Percentiles rank a stretch among this genome's conserved stretches.
Conservation (phyloP, 176 grass and related monocot species). For the bread wheat (Triticum aestivum) region DNA sequence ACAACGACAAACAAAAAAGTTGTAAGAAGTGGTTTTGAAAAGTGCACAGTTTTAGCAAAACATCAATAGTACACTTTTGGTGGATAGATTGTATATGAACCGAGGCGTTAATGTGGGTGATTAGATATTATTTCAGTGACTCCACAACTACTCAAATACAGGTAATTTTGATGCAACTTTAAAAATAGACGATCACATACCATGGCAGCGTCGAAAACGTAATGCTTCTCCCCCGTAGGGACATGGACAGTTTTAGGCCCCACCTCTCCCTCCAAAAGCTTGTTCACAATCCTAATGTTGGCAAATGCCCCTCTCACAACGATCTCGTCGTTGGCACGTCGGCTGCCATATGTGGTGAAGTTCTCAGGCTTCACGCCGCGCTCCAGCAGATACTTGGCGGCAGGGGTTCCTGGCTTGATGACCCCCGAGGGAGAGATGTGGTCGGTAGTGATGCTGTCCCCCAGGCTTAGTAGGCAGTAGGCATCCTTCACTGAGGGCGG, state of each 20-base stretch:
- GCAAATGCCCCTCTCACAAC: conserved; percentile 91
- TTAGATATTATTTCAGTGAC: not conserved
- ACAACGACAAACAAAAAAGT: not conserved
- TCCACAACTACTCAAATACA: not conserved
- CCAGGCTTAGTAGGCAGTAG: conserved; percentile 76
- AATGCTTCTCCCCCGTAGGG: conserved; percentile 74
- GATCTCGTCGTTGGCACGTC: conserved; percentile 78
- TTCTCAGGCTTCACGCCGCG: conserved; percentile 63
- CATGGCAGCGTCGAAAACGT: conserved; percentile 78
- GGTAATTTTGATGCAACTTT: not conserved
- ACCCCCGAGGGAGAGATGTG: conserved; percentile 87
- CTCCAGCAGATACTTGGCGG: conserved; percentile 79
- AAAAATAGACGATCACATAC: conserved; percentile 34
- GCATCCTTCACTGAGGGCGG: conserved; percentile 64
- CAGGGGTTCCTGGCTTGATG: conserved; percentile 76
- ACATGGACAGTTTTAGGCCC: conserved; percentile 80
- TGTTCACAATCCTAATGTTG: conserved; percentile 87
- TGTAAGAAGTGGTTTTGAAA: not conserved
- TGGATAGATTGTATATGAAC: not conserved
- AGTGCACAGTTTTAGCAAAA: not conserved
- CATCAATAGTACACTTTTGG: not conserved
- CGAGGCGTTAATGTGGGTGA: not conserved
- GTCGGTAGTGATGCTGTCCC: conserved; percentile 87
- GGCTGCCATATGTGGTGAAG: conserved; percentile 85
- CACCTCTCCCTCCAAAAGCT: conserved; percentile 74